Base-by-base conservation (phyloP, 2,329 filamentous ascomycete genomes). In the Cryphonectria parasitica region DNA sequence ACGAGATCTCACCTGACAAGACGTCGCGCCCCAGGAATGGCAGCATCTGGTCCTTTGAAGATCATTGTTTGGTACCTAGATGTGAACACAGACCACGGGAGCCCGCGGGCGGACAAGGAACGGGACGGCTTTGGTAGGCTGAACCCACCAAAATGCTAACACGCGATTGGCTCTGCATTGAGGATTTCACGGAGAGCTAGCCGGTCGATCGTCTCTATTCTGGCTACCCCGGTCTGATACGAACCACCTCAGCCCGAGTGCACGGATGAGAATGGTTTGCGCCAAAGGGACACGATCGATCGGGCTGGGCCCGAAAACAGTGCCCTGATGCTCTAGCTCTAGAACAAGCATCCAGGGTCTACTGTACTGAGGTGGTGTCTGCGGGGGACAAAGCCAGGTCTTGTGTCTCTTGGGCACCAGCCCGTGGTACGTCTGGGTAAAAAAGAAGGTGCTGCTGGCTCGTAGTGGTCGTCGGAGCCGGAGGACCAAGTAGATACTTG, bases 131-230 rank as follows among this genome's bases (percentile, higher is more conserved):
- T 34, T 22, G 58, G 58, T 61, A 19, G 58, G 58, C 31, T 31
- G 25, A 31, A 13, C n/a, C 43, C 41, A 22, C 28, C 13, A 19
- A 13, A 41, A 45, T 28, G 15, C 2, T 34, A 64, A 52, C 65
- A 54, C 63, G 67, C 69, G 66, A 69, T 69, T 71, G 69, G 67
- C 34, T 66, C 62, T 34, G 63, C 67, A 69, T n/a, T 66, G 36
- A 36, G 39, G 69, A 58, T 69, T 71, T 41, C 62, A 63, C 63
- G 64, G 67, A 41, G 56, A 69, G 70, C 45, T 63, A 66, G 56
- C 63, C 66, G 67, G 62, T 63, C 60, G 67, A 66, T 71, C 67
- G 58, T 69, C 63, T 61, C 63, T 61, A 58, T 61, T 52, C 34
- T 54, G 56, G 31, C 62, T 25, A 34, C 22, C 62, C 41, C 28